These are phyloP conservation scores for Panaeolus cyanescens DNA, from an alignment of 768 basidiomycete species.

Conservation along the genomic window DNA sequence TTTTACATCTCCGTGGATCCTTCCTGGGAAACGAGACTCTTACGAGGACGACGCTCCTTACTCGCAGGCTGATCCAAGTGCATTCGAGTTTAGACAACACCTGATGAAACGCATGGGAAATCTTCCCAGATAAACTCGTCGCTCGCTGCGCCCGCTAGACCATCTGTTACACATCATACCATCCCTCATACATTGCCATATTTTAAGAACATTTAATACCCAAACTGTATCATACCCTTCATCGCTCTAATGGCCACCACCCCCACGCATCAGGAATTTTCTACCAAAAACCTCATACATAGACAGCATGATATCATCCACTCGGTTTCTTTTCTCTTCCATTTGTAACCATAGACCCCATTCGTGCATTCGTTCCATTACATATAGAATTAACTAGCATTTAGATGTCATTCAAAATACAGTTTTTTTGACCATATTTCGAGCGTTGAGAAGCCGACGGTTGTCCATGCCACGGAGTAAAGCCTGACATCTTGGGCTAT, in stretches of 20 bases:
- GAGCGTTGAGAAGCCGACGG: not conserved
- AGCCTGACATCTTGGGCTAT: not conserved
- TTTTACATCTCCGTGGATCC: slow-evolving; percentile 37
- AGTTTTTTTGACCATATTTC: not conserved
- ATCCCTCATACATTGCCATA: not conserved
- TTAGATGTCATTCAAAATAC: not conserved
- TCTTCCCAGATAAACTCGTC: slow-evolving; percentile 5
- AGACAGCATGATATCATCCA: not conserved
- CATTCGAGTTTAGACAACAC: slow-evolving; percentile 41
- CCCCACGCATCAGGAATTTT: not conserved
- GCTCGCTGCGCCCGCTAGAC: not conserved
- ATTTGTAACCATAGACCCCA: not conserved
- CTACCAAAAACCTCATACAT: not conserved
- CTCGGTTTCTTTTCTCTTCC: not conserved
- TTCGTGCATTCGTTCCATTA: not conserved
- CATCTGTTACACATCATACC: not conserved
- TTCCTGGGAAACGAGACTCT: slow-evolving; percentile 31
- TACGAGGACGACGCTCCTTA: slow-evolving; percentile 33
- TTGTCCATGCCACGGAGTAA: not conserved
- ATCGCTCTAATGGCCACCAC: not conserved
- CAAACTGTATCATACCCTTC: not conserved
- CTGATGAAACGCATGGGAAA: slow-evolving; percentile 43
- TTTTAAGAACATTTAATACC: slow-evolving; percentile 1
- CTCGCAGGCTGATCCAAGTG: slow-evolving; percentile 31
- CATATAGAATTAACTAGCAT: not conserved